Conservation (phyloP, 2,329 filamentous ascomycete genomes). For the Cytospora paraplurivora region DNA sequence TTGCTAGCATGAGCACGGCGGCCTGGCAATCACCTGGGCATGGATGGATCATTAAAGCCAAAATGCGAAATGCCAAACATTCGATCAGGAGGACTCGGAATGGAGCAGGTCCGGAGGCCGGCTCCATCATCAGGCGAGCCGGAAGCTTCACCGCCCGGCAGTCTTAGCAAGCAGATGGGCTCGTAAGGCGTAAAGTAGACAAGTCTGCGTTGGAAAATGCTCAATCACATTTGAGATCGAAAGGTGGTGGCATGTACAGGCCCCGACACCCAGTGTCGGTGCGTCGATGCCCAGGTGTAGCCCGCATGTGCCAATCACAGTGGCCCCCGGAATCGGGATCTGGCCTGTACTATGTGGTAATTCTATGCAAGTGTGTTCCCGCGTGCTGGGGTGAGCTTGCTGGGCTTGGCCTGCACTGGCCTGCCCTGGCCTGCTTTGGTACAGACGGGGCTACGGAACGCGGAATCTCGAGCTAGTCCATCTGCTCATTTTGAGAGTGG, state of each 20-base stretch:
- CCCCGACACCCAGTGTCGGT: too few relatives aligned
- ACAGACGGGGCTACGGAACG: conserved; percentile 34
- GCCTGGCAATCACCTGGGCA: too few relatives aligned
- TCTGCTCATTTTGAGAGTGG: conserved; percentile 42
- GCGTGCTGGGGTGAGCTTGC: background rate
- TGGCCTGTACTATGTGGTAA: too few relatives aligned
- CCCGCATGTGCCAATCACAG: conserved; percentile 18
- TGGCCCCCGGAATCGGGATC: too few relatives aligned
- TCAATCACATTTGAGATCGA: conserved; percentile 16
- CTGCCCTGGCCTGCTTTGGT: conserved; percentile 3
- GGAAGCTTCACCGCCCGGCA: conserved; percentile 18
- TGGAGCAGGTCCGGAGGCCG: background rate
- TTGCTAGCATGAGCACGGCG: too few relatives aligned
- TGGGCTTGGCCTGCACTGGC: conserved; percentile 14
- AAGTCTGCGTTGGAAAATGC: background rate
- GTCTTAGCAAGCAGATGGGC: background rate
- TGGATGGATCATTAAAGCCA: too few relatives aligned
- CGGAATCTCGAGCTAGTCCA: conserved; percentile 37
- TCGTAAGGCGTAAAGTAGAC: background rate
- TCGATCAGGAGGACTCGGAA: conserved; percentile 7
- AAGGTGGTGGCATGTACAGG: conserved; percentile 15
- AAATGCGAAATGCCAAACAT: background rate
- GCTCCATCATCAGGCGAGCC: background rate
- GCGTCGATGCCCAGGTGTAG: too few relatives aligned
- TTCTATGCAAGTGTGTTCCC: too few relatives aligned